Base-by-base conservation (phyloP, 352 stramenopile species). In the Phytopythium cucurbitacearum region DNA sequence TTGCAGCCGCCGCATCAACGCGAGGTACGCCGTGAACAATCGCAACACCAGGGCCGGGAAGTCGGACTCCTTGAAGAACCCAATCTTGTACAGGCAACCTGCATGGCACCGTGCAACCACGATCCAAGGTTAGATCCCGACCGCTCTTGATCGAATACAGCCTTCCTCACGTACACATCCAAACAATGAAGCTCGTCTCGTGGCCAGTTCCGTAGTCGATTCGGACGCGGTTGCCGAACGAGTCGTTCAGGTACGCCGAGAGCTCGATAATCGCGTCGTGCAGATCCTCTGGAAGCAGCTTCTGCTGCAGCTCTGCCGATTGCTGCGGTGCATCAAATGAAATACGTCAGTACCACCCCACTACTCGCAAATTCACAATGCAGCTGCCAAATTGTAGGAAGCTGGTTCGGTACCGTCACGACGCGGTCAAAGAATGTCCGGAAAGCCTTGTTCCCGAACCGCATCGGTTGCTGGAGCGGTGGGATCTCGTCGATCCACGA, bases 181-280 rank as follows among this genome's bases (percentile, higher is more conserved):
- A 98, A 3, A 99, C 80, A 41, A 98, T 75, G 67, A 99, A 99
- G 53, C 85, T 98, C 8, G 85, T 98, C 71, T 99, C 97, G 66
- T 99, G 97, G 37, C 97, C 97, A 9, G 97, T 99, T 44, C 97
- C 97, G 74, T 99, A 99, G 78, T 99, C 97, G 49, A 99, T 97
- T 44, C 97, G 82, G 47, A 94, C 89, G 37, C 85, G 80, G 83
- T 99, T 97, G 33, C 97, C 97, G 73, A 99, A 99, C 1, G 86
- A 93, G 64, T 97, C 89, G 62, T 94, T 81, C 28, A 99, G 73
- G 72, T 99, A 99, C 13, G 88, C 78, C 16, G 78, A 74, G 13
- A 99, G 67, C 78, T 99, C 97, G 32, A 92, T 59, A 44, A 96
- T 87, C 15, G 87, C 76, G 3, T 57, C 69, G 60, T 85, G 79